Conservation (phyloP, 805 yeast genomes). For the Naumovozyma baii region DNA sequence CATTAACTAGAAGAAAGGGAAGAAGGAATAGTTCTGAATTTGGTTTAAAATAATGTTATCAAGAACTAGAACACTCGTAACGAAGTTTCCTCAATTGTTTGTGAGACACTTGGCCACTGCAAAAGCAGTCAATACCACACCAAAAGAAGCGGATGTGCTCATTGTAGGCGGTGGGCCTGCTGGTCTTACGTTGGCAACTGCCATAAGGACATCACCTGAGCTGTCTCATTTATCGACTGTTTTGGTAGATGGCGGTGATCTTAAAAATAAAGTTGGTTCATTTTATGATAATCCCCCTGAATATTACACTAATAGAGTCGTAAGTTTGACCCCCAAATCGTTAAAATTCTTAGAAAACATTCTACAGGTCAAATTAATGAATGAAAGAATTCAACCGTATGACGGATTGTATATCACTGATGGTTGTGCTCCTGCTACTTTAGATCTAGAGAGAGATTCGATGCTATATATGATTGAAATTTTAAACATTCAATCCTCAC, state of each 20-base stretch:
- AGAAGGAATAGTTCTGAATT: too few species aligned
- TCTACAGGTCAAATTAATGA: conserved; percentile 68
- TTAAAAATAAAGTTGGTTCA: conserved; percentile 41
- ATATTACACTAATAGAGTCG: conserved; percentile 66
- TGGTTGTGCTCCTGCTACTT: conserved; percentile 57
- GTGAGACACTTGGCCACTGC: conserved; percentile 12
- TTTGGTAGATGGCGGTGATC: conserved; percentile 62
- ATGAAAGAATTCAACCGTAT: conserved; percentile 68
- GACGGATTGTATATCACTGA: conserved; percentile 82
- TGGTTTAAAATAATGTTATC: background rate
- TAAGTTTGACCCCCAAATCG: conserved; percentile 77
- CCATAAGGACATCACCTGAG: conserved; percentile 57
- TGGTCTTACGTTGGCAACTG: conserved; percentile 78
- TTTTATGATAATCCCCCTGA: conserved; percentile 32
- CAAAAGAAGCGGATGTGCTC: conserved; percentile 51
- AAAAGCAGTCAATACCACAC: conserved; percentile 3
- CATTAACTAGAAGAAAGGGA: too few species aligned
- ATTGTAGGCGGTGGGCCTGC: conserved; percentile 98
- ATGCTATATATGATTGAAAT: conserved; percentile 84
- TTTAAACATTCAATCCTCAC: conserved; percentile 68
- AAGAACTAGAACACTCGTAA: background rate
- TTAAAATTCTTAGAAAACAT: conserved; percentile 54
- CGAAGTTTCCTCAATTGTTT: background rate
- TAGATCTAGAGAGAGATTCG: conserved; percentile 57
- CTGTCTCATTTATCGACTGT: conserved; percentile 53